phyloP scores from a whole-genome alignment of 2,329 filamentous ascomycete genomes.

The Colletotrichum cuscutae region DNA sequence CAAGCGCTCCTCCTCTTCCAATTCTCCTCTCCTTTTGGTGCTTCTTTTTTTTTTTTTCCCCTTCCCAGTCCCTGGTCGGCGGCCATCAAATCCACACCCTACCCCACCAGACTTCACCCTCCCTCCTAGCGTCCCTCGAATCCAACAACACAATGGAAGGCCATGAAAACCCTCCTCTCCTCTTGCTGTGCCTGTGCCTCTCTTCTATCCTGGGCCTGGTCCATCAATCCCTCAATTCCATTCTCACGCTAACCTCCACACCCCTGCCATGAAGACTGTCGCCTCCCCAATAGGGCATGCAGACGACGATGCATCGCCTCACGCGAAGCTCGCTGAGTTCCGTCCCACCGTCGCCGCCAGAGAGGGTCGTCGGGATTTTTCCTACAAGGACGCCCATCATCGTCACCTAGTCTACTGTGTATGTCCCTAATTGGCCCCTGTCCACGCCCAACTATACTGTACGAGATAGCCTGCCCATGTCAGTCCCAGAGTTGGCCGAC shows the following conservation, averaged over 20 bases:
- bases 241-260: not conserved
- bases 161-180: not conserved
- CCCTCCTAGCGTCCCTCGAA: conserved; percentile 1
- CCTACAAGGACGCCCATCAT: conserved; percentile 29
- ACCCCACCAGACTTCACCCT: conserved; percentile 7
- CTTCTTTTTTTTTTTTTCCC: not conserved
- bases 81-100: conserved; percentile 3
- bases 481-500: conserved; percentile 25
- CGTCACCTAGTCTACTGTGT: not conserved
- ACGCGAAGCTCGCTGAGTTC: conserved; percentile 17
- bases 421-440: conserved; percentile 21
- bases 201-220: conserved; percentile 17
- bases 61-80: conserved; percentile 18
- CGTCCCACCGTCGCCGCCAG: conserved; percentile 1
- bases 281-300: conserved; percentile 28
- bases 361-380: conserved; percentile 16
- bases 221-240: conserved; percentile 14
- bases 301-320: conserved; percentile 27
- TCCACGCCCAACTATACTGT: not conserved
- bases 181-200: conserved; percentile 17
- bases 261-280: conserved; percentile 20
- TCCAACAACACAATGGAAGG: not conserved
- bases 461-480: conserved; percentile 1
- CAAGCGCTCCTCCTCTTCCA: not conserved
- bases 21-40: not conserved